These are phyloP conservation scores for Glonium stellatum DNA, from an alignment of 495 filamentous ascomycete species.

Conservation along the genomic window DNA sequence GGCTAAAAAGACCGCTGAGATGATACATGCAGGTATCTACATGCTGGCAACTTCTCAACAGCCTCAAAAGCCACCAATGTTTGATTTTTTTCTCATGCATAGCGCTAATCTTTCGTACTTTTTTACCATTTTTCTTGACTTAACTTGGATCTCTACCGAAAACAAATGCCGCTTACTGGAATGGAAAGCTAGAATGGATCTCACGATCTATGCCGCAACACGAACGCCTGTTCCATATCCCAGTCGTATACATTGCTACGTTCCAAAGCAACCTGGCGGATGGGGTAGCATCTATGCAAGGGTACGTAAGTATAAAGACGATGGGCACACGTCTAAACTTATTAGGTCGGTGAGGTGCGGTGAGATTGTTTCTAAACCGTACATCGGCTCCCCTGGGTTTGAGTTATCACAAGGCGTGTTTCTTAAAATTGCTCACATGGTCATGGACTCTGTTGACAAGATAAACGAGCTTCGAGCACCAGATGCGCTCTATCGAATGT, in stretches of 20 bases:
- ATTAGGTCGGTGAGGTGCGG: conserved; percentile 56
- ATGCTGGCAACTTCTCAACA: conserved; percentile 54
- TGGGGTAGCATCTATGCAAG: conserved; percentile 54
- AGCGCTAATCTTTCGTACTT: conserved; percentile 56
- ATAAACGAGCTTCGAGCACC: background rate
- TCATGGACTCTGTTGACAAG: conserved; percentile 15
- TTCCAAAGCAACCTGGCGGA: conserved; percentile 31
- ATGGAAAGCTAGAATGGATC: conserved; percentile 64
- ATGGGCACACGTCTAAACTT: conserved; percentile 72
- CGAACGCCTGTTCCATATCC: conserved; percentile 46
- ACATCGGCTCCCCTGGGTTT: conserved; percentile 42
- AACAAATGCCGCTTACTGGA: conserved; percentile 61
- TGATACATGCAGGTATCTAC: conserved; percentile 59
- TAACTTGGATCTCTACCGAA: conserved; percentile 34
- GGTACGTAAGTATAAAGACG: conserved; percentile 52
- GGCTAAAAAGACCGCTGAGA: conserved; percentile 42
- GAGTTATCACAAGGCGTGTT: conserved; percentile 60
- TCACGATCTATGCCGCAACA: conserved; percentile 57
- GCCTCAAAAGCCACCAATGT: conserved; percentile 54
- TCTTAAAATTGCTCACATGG: conserved; percentile 59
- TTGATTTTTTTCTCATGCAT: conserved; percentile 80
- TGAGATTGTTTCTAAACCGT: conserved; percentile 34
- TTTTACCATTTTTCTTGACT: conserved; percentile 46
- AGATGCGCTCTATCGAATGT: background rate
- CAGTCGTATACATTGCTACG: conserved; percentile 50